Evolutionary conservation across 306 rosid genomes (phyloP).

Genomic region (Spatholobus suberectus): DNA sequence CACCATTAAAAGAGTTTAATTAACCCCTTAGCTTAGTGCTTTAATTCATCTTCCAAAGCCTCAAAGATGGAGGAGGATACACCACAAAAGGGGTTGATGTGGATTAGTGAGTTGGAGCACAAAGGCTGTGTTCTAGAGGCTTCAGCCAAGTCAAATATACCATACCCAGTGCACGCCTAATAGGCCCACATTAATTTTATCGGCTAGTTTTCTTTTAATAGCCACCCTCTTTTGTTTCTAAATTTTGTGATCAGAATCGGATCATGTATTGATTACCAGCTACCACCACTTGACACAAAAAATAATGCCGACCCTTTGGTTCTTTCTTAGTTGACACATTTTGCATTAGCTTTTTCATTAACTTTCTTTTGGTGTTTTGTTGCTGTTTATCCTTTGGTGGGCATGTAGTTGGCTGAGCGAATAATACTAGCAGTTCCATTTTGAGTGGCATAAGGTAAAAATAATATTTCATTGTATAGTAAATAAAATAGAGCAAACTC

Average conservation of each 20-base stretch:
- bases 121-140: constrained; percentile 48
- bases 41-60: constrained; percentile 16
- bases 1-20: constrained; percentile 26
- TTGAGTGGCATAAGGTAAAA: background rate
- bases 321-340: constrained; percentile 3
- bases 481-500: background rate
- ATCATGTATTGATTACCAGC: constrained; percentile 38
- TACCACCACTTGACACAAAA: constrained; percentile 36
- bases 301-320: background rate
- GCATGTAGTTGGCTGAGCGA: background rate
- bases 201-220: constrained; percentile 23
- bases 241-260: constrained; percentile 19
- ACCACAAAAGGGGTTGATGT: constrained; percentile 36
- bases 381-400: background rate
- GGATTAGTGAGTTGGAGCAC: constrained; percentile 81
- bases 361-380: too few relatives aligned
- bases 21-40: constrained; percentile 40
- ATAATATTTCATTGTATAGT: background rate
- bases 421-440: background rate
- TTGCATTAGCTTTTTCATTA: background rate
- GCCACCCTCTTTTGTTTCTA: constrained; percentile 20
- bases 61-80: background rate
- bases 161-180: constrained; percentile 53
- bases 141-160: constrained; percentile 38
- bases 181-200: constrained; percentile 37